Evolutionary conservation across 495 filamentous ascomycete species (phyloP).

Genomic region (Aspergillus biplanus): DNA sequence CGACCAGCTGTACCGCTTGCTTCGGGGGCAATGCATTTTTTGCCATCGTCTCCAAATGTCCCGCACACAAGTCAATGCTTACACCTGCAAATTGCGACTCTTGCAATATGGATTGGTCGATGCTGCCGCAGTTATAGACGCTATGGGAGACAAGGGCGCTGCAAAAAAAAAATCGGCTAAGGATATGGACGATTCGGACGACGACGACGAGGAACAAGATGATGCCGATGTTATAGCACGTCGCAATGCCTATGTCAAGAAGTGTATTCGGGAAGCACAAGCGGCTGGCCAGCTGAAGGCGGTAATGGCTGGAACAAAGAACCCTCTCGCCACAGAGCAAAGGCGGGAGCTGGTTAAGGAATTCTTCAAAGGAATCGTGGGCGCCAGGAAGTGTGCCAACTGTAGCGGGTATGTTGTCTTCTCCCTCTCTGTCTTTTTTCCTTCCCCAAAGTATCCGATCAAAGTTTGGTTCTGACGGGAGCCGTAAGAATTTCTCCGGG

Average conservation of each 20-base stretch:
- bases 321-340: conserved; percentile 76
- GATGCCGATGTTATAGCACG: conserved; percentile 66
- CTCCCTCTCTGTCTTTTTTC: conserved; percentile 1
- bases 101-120: conserved; percentile 82
- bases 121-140: conserved; percentile 69
- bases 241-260: conserved; percentile 71
- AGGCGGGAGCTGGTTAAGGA: conserved; percentile 76
- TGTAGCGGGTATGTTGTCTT: conserved; percentile 64
- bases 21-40: conserved; percentile 86
- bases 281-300: conserved; percentile 47
- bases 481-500: conserved; percentile 65
- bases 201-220: conserved; percentile 54
- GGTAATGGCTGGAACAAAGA: conserved; percentile 66
- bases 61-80: conserved; percentile 71
- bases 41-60: conserved; percentile 82
- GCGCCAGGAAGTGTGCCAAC: conserved; percentile 67
- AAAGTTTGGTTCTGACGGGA: conserved; percentile 22
- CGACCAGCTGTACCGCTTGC: conserved; percentile 81
- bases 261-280: conserved; percentile 60
- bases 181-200: conserved; percentile 52
- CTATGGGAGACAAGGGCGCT: conserved; percentile 45
- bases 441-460: background rate
- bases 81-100: conserved; percentile 82
- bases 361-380: conserved; percentile 71
- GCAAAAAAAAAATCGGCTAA: conserved; percentile 35